These are phyloP conservation scores for Chlamydomonas reinhardtii DNA, from an alignment of 163 green algal genomes.

Conservation along the genomic window DNA sequence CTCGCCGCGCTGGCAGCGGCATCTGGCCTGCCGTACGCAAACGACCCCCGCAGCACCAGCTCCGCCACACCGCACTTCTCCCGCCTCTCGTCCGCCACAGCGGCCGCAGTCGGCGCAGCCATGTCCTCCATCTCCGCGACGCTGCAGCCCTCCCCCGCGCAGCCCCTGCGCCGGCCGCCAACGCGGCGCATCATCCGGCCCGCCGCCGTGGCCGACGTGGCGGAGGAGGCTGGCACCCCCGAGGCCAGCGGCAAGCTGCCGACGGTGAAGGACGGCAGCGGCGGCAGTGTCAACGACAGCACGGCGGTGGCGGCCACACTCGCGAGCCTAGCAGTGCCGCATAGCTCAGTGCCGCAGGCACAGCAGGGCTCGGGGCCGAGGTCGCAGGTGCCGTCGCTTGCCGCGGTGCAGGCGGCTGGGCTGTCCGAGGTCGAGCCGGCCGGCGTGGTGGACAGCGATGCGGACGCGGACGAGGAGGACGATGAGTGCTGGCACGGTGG, in stretches of 20 bases:
- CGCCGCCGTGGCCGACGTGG: conserved; percentile 14
- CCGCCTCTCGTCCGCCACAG: no score
- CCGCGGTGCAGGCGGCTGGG: no score
- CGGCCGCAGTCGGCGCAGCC: no score
- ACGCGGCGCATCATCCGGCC: conserved; percentile 4
- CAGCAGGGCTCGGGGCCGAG: background rate
- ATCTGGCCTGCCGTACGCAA: no score
- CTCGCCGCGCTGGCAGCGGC: no score
- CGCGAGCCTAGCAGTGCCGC: background rate
- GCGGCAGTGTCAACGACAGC: background rate
- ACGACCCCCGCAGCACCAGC: no score
- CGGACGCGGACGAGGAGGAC: background rate
- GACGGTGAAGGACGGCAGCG: background rate
- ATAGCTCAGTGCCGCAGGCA: background rate
- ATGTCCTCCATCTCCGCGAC: no score
- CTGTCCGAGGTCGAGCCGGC: background rate
- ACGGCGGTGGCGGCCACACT: background rate
- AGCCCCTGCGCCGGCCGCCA: background rate
- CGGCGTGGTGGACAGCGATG: background rate
- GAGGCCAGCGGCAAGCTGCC: background rate
- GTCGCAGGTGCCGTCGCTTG: background rate
- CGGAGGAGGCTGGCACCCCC: conserved; percentile 12
- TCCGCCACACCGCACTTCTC: no score
- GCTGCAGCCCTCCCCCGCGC: background rate
- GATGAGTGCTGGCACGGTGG: conserved; percentile 36